Evolutionary conservation across 768 basidiomycete genomes (phyloP).

Genomic region (Boletus fagicola): DNA sequence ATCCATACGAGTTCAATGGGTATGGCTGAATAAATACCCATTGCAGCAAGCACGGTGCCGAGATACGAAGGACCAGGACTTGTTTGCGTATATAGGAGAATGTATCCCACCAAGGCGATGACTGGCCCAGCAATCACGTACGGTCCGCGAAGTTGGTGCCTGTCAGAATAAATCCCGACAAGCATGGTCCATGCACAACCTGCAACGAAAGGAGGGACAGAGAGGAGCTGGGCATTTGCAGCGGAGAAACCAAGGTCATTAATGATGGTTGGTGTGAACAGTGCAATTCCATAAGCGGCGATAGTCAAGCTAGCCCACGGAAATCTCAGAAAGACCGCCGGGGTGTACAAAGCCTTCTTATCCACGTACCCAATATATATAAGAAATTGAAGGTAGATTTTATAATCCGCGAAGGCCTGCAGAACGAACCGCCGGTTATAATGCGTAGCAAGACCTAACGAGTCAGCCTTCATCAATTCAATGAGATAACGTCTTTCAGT

Average conservation of each 20-base stretch:
- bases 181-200: constrained; percentile 40
- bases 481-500: constrained; percentile 39
- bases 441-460: constrained; percentile 41
- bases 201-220: constrained; percentile 45
- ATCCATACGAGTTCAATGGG: constrained; percentile 50
- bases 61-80: constrained; percentile 32
- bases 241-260: constrained; percentile 48
- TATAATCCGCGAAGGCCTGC: constrained; percentile 48
- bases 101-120: constrained; percentile 47
- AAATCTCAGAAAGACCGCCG: background rate
- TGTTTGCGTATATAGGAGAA: constrained; percentile 39
- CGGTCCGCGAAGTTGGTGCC: constrained; percentile 41
- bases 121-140: constrained; percentile 42
- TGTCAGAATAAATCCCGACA: constrained; percentile 43
- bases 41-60: constrained; percentile 46
- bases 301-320: background rate
- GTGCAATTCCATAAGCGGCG: background rate
- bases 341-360: background rate
- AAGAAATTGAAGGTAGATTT: constrained; percentile 29
- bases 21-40: constrained; percentile 49
- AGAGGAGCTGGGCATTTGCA: constrained; percentile 46
- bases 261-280: constrained; percentile 22
- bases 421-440: constrained; percentile 43
- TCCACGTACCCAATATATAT: constrained; percentile 40
- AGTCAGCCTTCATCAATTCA: constrained; percentile 41